Conservation (phyloP, 2,329 filamentous ascomycete species). For the Metarhizium robertsii region DNA sequence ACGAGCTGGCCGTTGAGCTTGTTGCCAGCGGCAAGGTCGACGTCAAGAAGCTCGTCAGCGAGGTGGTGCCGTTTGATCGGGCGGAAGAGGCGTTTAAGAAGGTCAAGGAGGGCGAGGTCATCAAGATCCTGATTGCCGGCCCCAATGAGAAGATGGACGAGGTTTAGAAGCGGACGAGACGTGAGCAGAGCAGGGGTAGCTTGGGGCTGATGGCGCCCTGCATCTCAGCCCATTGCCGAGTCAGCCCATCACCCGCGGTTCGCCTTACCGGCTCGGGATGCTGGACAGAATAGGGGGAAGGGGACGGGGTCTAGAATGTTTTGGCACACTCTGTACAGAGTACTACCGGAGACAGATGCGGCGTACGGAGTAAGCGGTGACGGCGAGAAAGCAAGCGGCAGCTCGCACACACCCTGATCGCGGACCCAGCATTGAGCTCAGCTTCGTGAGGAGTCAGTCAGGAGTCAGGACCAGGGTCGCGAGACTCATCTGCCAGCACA, state of each 20-base stretch:
- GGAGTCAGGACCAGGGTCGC: too few relatives aligned
- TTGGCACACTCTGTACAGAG: not conserved
- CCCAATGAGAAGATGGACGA: slow-evolving; percentile 43
- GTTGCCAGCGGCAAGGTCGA: slow-evolving; percentile 64
- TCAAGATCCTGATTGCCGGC: slow-evolving; percentile 59
- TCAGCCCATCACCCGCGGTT: not conserved
- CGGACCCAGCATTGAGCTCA: too few relatives aligned
- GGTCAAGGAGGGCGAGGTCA: slow-evolving; percentile 73
- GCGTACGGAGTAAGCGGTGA: too few relatives aligned
- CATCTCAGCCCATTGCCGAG: too few relatives aligned
- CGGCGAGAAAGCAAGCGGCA: too few relatives aligned
- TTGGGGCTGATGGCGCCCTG: too few relatives aligned
- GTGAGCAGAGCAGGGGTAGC: too few relatives aligned
- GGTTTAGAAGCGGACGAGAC: not conserved
- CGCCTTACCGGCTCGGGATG: not conserved
- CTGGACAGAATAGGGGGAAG: not conserved
- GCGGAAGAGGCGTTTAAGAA: slow-evolving; percentile 82
- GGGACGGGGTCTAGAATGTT: not conserved
- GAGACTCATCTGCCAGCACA: too few relatives aligned
- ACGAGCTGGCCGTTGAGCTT: slow-evolving; percentile 71
- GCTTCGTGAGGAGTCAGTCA: too few relatives aligned
- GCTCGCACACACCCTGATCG: too few relatives aligned
- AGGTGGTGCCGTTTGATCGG: slow-evolving; percentile 66
- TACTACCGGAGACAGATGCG: not conserved
- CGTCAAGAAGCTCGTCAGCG: slow-evolving; percentile 74